phyloP scores from a whole-genome alignment of 495 filamentous ascomycete genomes.

The Bacidia gigantensis region DNA sequence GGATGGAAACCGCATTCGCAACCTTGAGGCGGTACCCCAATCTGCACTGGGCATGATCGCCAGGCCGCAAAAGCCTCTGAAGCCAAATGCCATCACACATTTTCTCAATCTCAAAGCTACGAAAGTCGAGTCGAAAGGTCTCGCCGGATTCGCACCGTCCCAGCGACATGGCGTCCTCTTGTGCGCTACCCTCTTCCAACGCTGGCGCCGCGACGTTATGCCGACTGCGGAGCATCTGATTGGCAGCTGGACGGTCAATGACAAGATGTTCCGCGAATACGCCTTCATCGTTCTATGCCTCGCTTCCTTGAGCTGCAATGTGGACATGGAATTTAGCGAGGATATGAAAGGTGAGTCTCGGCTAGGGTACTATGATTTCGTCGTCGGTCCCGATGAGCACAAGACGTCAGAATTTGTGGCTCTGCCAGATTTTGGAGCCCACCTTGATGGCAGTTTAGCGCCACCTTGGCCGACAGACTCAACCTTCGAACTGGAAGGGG shows the following conservation, averaged over 20 bases:
- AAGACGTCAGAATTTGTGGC: conserved; percentile 2
- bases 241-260: conserved; percentile 3
- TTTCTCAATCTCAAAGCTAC: background rate
- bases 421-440: conserved; percentile 2
- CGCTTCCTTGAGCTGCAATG: conserved; percentile 7
- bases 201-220: background rate
- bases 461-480: conserved; percentile 8
- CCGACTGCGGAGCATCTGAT: background rate
- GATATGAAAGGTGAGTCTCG: background rate
- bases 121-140: conserved; percentile 1
- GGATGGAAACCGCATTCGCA: background rate
- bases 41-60: conserved; percentile 3
- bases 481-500: conserved; percentile 13
- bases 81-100: background rate
- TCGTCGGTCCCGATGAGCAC: background rate
- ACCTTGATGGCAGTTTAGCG: background rate
- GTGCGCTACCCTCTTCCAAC: background rate
- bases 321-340: background rate
- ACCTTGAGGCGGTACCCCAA: conserved; percentile 3
- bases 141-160: background rate
- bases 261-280: conserved; percentile 13
- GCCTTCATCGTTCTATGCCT: conserved; percentile 11
- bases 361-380: background rate
- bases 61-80: background rate
- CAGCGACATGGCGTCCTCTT: background rate